Percentiles rank a stretch among this genome's conserved stretches.
Conservation (phyloP, 139 green algal species). For the Chlamydomonas incerta region DNA sequence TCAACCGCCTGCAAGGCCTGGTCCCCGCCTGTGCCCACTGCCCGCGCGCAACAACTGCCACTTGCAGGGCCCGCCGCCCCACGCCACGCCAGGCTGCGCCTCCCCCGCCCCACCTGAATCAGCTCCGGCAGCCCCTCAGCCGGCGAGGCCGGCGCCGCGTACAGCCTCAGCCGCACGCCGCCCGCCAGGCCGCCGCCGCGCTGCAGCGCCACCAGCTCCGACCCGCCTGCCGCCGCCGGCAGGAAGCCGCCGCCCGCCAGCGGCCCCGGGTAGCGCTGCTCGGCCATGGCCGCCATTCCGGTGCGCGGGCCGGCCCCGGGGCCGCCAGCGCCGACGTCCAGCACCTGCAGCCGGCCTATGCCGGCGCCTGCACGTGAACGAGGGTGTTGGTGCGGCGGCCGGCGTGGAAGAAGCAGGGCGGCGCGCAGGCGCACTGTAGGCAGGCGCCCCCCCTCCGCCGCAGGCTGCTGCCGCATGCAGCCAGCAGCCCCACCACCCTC, state of each 20-base stretch:
- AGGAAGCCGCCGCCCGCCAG: conserved; percentile 39
- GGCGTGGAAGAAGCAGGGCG: too few species aligned
- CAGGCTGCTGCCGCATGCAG: too few species aligned
- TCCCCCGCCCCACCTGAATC: conserved; percentile 17
- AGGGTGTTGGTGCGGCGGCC: too few species aligned
- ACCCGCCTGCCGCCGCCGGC: not conserved
- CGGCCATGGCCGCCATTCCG: not conserved
- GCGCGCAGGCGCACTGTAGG: too few species aligned
- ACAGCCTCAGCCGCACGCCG: conserved; percentile 25
- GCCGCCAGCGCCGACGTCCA: conserved; percentile 9
- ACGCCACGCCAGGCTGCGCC: not conserved
- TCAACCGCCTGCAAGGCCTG: too few species aligned
- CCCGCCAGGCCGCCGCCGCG: conserved; percentile 5
- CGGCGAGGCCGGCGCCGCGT: not conserved
- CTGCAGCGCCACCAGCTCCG: conserved; percentile 29
- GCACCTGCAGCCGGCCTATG: conserved; percentile 21
- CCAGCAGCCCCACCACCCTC: too few species aligned
- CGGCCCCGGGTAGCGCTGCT: conserved; percentile 7
- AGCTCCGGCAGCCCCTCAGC: not conserved
- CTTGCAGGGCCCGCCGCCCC: not conserved
- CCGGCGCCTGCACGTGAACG: conserved; percentile 14
- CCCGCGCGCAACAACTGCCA: not conserved
- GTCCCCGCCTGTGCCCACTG: too few species aligned
- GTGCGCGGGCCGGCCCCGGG: too few species aligned
- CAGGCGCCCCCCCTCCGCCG: too few species aligned